Evolutionary conservation across 1,284 basidiomycete genomes (phyloP).

Genomic region (Ustilago cynodontis): DNA sequence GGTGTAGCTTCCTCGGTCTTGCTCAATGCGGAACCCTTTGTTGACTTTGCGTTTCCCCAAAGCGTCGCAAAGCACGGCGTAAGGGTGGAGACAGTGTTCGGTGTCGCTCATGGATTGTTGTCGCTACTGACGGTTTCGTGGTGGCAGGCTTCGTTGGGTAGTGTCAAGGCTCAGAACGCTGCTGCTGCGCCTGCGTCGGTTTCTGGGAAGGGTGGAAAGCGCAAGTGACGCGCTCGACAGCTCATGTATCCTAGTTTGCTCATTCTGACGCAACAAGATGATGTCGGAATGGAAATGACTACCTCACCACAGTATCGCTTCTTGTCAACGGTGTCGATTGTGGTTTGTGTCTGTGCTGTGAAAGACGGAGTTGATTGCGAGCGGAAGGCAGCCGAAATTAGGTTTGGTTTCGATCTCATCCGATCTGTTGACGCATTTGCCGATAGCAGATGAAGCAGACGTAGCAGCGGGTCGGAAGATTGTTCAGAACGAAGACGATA

Average conservation of each 20-base stretch:
- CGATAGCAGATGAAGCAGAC: slow-evolving; percentile 1
- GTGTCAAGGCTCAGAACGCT: slow-evolving; percentile 28
- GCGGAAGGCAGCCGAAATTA: no score
- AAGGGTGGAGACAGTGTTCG: slow-evolving; percentile 31
- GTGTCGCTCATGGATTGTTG: slow-evolving; percentile 45
- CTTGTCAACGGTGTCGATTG: no score
- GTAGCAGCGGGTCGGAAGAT: not conserved
- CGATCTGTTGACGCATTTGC: not conserved
- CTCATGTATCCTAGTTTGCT: not conserved
- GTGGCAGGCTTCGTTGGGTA: slow-evolving; percentile 45
- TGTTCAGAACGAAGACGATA: not conserved
- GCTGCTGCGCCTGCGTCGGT: not conserved
- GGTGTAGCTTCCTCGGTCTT: slow-evolving; percentile 79
- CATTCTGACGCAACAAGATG: not conserved
- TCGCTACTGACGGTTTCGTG: slow-evolving; percentile 43
- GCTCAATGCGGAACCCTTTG: slow-evolving; percentile 81
- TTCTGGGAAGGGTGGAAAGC: slow-evolving; percentile 17
- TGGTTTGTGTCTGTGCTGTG: not conserved
- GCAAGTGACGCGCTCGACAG: slow-evolving; percentile 14
- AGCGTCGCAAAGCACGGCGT: slow-evolving; percentile 73
- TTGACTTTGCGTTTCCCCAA: slow-evolving; percentile 79
- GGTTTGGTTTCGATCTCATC: not conserved
- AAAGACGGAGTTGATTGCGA: not conserved
- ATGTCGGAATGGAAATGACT: no score
- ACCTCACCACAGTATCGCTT: no score